Percentiles rank a stretch among this genome's conserved stretches.
Evolutionary conservation across 2,329 filamentous ascomycete genomes (phyloP).

Genomic region (Fusarium lateritium): DNA sequence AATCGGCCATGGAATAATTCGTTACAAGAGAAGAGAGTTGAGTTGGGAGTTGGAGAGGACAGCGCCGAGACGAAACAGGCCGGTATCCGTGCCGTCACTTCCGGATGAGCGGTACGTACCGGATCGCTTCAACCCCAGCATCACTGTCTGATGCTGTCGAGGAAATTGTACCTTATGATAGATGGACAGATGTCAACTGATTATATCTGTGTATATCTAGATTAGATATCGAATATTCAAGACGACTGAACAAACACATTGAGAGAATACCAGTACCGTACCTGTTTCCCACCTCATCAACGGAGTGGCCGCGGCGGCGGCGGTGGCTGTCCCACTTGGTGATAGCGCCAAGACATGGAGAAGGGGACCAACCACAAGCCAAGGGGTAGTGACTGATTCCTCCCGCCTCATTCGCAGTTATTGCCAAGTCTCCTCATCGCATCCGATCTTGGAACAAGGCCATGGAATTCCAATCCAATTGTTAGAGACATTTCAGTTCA

Average conservation of each 20-base stretch:
- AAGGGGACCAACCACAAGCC: constrained; percentile 29
- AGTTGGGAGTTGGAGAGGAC: constrained; percentile 26
- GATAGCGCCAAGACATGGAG: constrained; percentile 36
- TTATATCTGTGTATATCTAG: too few species aligned
- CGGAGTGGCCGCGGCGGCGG: constrained; percentile 27
- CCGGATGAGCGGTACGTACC: constrained; percentile 40
- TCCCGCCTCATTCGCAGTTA: constrained; percentile 36
- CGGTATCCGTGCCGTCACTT: constrained; percentile 49
- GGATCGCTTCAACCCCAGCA: too few species aligned
- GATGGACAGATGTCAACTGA: too few species aligned
- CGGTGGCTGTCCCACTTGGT: constrained; percentile 9
- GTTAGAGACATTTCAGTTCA: too few species aligned
- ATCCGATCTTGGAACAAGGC: too few species aligned
- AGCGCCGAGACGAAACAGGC: constrained; percentile 45
- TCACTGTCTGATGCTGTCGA: background rate
- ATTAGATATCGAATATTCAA: too few species aligned
- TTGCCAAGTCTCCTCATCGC: constrained; percentile 25
- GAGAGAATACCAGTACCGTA: background rate
- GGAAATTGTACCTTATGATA: too few species aligned
- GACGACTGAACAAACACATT: too few species aligned
- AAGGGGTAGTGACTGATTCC: constrained; percentile 41
- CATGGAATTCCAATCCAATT: too few species aligned
- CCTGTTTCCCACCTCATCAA: background rate
- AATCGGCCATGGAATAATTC: constrained; percentile 22
- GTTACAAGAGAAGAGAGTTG: constrained; percentile 4